Percentiles rank a stretch among this genome's conserved stretches.
Evolutionary conservation across 2,329 filamentous ascomycete species (phyloP).

Genomic region (Fusarium sacchari): DNA sequence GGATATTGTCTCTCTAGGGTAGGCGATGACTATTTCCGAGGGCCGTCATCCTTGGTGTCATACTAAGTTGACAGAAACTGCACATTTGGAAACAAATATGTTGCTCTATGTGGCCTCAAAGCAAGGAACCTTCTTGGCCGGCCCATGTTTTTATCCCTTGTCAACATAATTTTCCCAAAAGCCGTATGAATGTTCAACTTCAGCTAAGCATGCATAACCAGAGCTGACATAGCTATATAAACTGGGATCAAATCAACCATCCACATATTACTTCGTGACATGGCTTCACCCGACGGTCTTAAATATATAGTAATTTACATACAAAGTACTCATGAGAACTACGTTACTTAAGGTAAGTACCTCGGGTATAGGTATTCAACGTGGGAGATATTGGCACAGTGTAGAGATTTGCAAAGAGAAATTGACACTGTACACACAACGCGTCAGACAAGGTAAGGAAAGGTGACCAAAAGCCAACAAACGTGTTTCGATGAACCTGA

Average conservation of each 20-base stretch:
- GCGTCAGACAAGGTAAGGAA: neutral
- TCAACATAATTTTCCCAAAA: neutral
- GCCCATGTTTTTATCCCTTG: neutral
- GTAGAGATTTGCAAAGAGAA: fast-evolving
- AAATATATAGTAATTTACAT: no score
- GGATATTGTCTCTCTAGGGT: neutral
- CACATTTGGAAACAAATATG: neutral
- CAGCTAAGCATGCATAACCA: no score
- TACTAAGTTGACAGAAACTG: neutral
- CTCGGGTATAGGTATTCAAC: neutral
- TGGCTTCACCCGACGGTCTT: neutral
- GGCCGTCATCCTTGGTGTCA: neutral
- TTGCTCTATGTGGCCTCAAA: neutral
- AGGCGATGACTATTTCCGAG: neutral
- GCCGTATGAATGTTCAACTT: neutral
- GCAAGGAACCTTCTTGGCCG: neutral
- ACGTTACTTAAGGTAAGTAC: neutral
- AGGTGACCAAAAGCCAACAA: neutral
- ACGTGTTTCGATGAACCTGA: constrained; percentile 1
- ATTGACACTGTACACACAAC: constrained; percentile 5
- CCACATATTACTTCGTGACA: neutral
- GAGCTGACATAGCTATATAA: no score
- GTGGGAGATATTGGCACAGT: neutral
- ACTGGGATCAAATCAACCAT: no score
- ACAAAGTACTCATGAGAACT: neutral